Evolutionary conservation across 192 early-diverging fungal genomes (phyloP), one percentile per base, ranked within the genome.

Genomic region (Radiomyces spectabilis): DNA sequence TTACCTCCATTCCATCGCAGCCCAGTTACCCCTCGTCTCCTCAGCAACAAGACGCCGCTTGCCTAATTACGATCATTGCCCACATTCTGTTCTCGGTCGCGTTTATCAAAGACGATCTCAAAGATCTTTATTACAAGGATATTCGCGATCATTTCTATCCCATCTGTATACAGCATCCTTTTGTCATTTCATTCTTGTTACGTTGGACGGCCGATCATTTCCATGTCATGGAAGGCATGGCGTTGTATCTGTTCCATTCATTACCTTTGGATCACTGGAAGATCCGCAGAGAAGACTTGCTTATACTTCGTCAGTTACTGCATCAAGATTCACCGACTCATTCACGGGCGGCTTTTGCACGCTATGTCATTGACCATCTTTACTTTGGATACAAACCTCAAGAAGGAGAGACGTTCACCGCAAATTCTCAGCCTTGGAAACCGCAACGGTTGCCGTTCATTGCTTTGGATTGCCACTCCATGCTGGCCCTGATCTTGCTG

Each of bases 171-270:
- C 38, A 44, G 3, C 61, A 69, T 26, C 58, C 76, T 0, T 33
- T 53, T 8, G 51, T 62, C 2, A 53, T 74, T 1, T 72, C 69
- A 0, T 62, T 65, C n/a, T 37, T 75, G 0, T 47, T 78, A 12
- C 51, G 52, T 6, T 72, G 68, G 53, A 71, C 69, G 1, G 62
- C 59, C n/a, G 42, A 41, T 8, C 22, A 78, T 31, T 69, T 72
- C 12, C 35, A 51, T 10, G 53, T 55, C 1, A 75, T 78, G 52
- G 67, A 65, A 7, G 41, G 60, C 9, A 70, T 70, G 64, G 61
- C 69, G 5, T 61, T 72, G 18, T 78, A 78, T 45, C 29, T 78
- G 13, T 78, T 78, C 38, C 67, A 60, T 8, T 67, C 64, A 9
- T 48, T 78, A 6, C 67, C 61, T 27, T 30, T 78, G 26, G 57